Evolutionary conservation across 108 stramenopile genomes (phyloP).

Genomic region (Cyclotella cryptica): DNA sequence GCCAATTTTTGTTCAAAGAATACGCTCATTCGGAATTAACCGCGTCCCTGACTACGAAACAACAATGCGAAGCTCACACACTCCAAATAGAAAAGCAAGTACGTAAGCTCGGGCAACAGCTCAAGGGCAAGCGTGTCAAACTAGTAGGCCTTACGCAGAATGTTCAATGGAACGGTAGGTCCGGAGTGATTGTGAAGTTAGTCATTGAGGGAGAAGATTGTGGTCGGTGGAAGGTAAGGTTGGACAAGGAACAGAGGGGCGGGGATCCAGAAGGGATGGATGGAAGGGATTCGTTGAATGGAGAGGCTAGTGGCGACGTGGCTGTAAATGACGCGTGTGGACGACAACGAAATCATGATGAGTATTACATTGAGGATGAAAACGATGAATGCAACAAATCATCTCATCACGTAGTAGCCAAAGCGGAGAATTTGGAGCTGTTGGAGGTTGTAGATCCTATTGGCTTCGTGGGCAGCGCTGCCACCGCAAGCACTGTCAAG

Average conservation of each 20-base stretch:
- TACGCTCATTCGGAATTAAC: constrained; percentile 12
- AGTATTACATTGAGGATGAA: constrained; percentile 2
- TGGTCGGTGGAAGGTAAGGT: constrained; percentile 45
- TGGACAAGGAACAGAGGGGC: constrained; percentile 37
- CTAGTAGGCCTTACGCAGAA: constrained; percentile 19
- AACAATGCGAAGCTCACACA: background rate
- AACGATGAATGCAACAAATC: background rate
- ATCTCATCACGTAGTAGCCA: constrained; percentile 35
- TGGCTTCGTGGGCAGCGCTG: background rate
- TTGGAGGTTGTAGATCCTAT: constrained; percentile 3
- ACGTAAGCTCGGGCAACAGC: background rate
- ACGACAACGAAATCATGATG: background rate
- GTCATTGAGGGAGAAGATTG: constrained; percentile 36
- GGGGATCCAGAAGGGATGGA: constrained; percentile 39
- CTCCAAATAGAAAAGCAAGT: constrained; percentile 17
- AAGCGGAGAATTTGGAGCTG: constrained; percentile 44
- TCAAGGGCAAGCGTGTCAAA: constrained; percentile 19
- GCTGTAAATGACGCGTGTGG: background rate
- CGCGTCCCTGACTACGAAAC: background rate
- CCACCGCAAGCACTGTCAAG: background rate
- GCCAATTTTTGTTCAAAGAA: background rate
- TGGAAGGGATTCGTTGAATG: constrained; percentile 21
- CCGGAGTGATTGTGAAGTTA: constrained; percentile 35
- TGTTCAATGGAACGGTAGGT: constrained; percentile 37
- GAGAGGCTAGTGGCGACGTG: constrained; percentile 2